phyloP scores from a whole-genome alignment of 1,284 basidiomycete species.

The Apiotrichum laibachii region DNA sequence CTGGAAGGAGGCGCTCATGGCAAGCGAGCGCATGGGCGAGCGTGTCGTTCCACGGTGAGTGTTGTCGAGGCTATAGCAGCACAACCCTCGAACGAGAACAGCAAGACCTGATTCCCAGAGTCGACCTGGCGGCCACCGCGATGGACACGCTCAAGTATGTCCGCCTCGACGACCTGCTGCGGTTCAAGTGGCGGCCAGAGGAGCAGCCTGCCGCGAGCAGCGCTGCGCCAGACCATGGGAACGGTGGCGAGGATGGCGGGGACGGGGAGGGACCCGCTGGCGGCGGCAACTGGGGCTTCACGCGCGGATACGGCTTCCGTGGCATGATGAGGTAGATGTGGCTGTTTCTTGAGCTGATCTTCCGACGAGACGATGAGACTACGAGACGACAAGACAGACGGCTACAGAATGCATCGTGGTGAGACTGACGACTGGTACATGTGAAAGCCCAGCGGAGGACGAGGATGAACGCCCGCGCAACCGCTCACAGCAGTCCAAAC shows the following conservation, averaged over 20 bases:
- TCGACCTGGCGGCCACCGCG: slow-evolving; percentile 44
- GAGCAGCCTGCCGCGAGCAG: not conserved
- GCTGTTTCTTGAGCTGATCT: too few species aligned
- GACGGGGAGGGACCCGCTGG: not conserved
- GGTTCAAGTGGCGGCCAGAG: slow-evolving; percentile 26
- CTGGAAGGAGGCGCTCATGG: slow-evolving; percentile 49
- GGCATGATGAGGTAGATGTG: not conserved
- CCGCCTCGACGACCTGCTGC: slow-evolving; percentile 39
- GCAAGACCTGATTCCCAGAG: slow-evolving; percentile 16
- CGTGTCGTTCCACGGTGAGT: slow-evolving; percentile 43
- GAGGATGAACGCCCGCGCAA: too few species aligned
- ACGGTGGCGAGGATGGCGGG: not conserved
- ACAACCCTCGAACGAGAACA: too few species aligned
- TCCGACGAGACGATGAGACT: too few species aligned
- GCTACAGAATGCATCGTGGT: too few species aligned
- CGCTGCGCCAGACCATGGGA: not conserved
- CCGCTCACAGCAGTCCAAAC: too few species aligned
- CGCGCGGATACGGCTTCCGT: slow-evolving; percentile 5
- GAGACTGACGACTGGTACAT: too few species aligned
- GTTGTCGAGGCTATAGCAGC: slow-evolving; percentile 8
- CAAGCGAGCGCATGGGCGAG: slow-evolving; percentile 39
- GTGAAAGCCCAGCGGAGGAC: too few species aligned
- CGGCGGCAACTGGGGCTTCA: slow-evolving; percentile 1
- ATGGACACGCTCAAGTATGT: slow-evolving; percentile 38
- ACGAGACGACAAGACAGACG: too few species aligned